These are phyloP conservation scores for Coprinellus micaceus DNA, from an alignment of 768 basidiomycete species.

Conservation along the genomic window DNA sequence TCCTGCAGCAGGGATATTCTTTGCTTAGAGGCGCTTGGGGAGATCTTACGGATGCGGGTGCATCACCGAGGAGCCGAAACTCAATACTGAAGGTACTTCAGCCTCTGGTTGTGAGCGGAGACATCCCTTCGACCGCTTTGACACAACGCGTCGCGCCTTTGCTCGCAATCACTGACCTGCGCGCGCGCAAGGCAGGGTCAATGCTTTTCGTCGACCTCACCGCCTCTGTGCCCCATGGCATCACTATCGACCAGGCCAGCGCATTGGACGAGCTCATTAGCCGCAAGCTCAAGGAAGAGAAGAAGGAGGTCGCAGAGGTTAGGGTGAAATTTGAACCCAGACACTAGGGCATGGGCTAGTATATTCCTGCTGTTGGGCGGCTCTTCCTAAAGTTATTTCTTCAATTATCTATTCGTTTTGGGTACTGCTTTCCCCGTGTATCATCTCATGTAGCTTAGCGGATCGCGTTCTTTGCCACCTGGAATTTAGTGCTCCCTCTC, in stretches of 20 bases:
- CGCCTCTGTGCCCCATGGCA: constrained; percentile 58
- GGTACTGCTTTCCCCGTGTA: not conserved
- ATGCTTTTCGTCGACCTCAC: constrained; percentile 80
- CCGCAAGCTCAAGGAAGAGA: constrained; percentile 47
- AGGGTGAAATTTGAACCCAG: constrained; percentile 61
- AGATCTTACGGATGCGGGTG: constrained; percentile 82
- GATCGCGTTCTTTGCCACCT: too few relatives aligned
- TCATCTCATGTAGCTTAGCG: not conserved
- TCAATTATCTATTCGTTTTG: not conserved
- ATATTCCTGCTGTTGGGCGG: not conserved
- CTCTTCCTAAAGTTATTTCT: not conserved
- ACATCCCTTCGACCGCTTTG: constrained; percentile 8
- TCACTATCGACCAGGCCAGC: constrained; percentile 57
- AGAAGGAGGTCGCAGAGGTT: constrained; percentile 72
- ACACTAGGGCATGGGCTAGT: not conserved
- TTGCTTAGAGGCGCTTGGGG: constrained; percentile 68
- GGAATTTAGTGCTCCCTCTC: too few relatives aligned
- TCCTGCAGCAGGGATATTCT: constrained; percentile 71
- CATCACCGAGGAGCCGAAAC: constrained; percentile 51
- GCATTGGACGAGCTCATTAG: constrained; percentile 61
- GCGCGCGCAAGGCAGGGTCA: constrained; percentile 77
- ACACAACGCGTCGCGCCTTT: constrained; percentile 22
- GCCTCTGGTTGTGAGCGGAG: constrained; percentile 41
- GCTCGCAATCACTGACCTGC: constrained; percentile 49
- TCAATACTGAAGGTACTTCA: constrained; percentile 55